Evolutionary conservation across 2,329 filamentous ascomycete species (phyloP).

Genomic region (Penicillium sp.): DNA sequence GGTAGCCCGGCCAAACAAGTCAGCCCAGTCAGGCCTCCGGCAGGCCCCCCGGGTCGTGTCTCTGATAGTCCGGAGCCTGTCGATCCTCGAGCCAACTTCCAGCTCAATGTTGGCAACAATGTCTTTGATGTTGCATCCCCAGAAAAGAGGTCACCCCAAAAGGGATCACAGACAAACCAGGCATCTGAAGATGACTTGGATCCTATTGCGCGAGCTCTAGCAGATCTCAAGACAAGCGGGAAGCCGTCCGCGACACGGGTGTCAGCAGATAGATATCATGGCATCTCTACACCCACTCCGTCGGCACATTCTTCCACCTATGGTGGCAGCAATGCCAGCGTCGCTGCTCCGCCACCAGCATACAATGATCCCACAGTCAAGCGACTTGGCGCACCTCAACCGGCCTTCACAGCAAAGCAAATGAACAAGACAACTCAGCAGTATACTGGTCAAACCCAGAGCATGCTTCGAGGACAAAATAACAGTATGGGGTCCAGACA

Average conservation of each 20-base stretch:
- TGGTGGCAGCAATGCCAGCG: conserved; percentile 30
- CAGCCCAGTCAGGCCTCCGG: conserved; percentile 44
- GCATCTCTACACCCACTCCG: conserved; percentile 77
- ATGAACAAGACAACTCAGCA: conserved; percentile 96
- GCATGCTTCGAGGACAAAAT: conserved; percentile 60
- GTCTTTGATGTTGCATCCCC: conserved; percentile 88
- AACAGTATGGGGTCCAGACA: conserved; percentile 48
- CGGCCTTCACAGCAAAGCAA: conserved; percentile 85
- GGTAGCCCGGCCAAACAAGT: conserved; percentile 41
- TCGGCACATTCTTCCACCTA: conserved; percentile 40
- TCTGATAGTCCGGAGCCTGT: conserved; percentile 74
- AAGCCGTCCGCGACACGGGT: conserved; percentile 81
- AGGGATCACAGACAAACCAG: conserved; percentile 39
- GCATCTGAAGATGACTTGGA: conserved; percentile 64
- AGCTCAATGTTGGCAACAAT: conserved; percentile 91
- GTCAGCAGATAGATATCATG: conserved; percentile 93
- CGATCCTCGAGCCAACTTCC: conserved; percentile 87
- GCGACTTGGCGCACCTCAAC: conserved; percentile 80
- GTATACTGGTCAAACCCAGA: conserved; percentile 78
- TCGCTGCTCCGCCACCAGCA: conserved; percentile 79
- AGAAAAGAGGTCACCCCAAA: conserved; percentile 56
- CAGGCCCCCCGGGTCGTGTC: conserved; percentile 24
- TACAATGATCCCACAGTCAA: conserved; percentile 74
- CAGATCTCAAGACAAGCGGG: conserved; percentile 81
- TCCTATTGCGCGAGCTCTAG: conserved; percentile 87